Evolutionary conservation across 2,329 filamentous ascomycete genomes (phyloP), one percentile per base, ranked within the genome.

Genomic region (Drechslera avenae): DNA sequence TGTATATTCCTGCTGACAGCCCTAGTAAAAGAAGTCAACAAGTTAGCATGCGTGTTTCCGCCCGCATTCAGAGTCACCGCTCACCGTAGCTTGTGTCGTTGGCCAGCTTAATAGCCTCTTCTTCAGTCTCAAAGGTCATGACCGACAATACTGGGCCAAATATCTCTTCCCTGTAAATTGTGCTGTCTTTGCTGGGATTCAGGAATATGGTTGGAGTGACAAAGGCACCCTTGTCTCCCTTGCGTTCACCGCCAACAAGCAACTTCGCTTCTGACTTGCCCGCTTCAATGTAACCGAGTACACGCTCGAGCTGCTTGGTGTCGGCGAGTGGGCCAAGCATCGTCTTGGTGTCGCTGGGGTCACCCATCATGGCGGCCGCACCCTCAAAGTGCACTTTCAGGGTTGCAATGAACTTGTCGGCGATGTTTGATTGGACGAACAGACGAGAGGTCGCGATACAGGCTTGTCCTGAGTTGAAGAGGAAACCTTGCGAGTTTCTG

Each of bases 361-460:
- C 32, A 5, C 62, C 63, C 6, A 56, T 59, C 2, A 52, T 37
- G 16, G 59, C 44, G 9, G 35, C 39, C 8, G 62, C 47, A 26
- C 62, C 37, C 52, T 69, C 59, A 46, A 66, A 72, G 6, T 55
- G 56, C 6, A 19, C 52, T 46, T 69, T 71, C 5, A 73, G 55
- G 19, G 52, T 43, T 33, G 60, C 59, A n/a, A 69, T 46, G 45
- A 72, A 71, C 14, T 63, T 59, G 4, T 46, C 45, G 1, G 67
- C 64, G 37, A 73, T 69, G 33, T 54, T 49, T 39, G 66, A 62
- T 30, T 72, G 67, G 3, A 73, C 59, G 28, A 69, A 66, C 2
- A 83, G 75, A 4, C 82, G 75, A 3, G 80, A 81, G 47, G 80
- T 83, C 0, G 83, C 82, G 59, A 83, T 76, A 66, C 84, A 87